phyloP scores from a whole-genome alignment of 2,329 filamentous ascomycete genomes.

The Botrytis tulipae region DNA sequence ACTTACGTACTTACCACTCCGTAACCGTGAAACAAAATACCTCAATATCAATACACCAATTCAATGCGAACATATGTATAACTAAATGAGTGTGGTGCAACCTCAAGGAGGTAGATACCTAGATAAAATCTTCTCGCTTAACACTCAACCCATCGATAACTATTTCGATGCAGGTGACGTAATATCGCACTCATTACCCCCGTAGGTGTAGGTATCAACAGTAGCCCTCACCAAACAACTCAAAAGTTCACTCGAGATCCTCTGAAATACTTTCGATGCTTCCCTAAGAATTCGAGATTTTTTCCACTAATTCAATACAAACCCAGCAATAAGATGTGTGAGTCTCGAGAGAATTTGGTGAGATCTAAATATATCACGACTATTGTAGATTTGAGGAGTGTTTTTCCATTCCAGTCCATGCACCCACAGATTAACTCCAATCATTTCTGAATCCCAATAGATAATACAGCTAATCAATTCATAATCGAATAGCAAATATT shows the following conservation, averaged over 20 bases:
- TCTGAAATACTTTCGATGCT: not conserved
- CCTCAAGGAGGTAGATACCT: not conserved
- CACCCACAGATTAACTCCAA: not conserved
- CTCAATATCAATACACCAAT: not conserved
- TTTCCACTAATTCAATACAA: not conserved
- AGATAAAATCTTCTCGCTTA: not conserved
- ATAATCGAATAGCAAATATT: not conserved
- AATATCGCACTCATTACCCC: not conserved
- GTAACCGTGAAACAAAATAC: not conserved
- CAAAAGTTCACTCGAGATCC: not conserved
- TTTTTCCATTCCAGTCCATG: not conserved
- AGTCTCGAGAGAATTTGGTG: not conserved
- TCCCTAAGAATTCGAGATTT: not conserved
- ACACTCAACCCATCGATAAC: not conserved
- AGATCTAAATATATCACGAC: not conserved
- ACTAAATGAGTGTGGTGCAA: not conserved
- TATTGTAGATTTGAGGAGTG: not conserved
- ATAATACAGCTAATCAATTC: not conserved
- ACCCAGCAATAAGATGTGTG: not conserved
- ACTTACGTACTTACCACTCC: not conserved
- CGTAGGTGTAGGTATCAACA: not conserved
- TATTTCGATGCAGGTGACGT: not conserved
- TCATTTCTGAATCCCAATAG: not conserved
- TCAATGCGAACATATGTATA: rapidly evolving
- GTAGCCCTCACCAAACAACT: not conserved